Evolutionary conservation across 768 basidiomycete species (phyloP).

Genomic region (Suillus subaureus): DNA sequence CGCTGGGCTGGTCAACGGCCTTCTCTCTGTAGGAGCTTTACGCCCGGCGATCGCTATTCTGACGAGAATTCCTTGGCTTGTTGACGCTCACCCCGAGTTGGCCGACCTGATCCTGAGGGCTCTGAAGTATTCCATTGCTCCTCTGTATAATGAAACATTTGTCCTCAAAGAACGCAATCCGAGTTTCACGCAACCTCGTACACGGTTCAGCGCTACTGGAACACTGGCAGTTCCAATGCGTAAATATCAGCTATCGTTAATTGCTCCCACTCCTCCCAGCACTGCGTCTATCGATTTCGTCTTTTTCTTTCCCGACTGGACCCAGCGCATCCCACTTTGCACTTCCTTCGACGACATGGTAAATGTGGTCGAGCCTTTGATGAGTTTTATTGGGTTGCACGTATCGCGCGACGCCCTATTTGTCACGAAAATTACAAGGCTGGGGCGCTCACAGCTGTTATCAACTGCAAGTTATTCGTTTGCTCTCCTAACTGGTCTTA

Average conservation of each 20-base stretch:
- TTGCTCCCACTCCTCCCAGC: conserved; percentile 80
- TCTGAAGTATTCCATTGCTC: conserved; percentile 66
- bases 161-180: conserved; percentile 61
- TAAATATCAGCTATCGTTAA: conserved; percentile 70
- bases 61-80: conserved; percentile 82
- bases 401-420: conserved; percentile 77
- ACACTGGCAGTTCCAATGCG: conserved; percentile 52
- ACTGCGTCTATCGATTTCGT: conserved; percentile 77
- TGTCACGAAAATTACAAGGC: conserved; percentile 76
- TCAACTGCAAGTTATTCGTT: conserved; percentile 46
- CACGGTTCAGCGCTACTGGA: conserved; percentile 64
- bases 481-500: conserved; percentile 1
- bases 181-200: conserved; percentile 63
- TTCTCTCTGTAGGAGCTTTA: conserved; percentile 87
- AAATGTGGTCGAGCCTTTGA: conserved; percentile 75
- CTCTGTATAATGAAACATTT: conserved; percentile 57
- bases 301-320: conserved; percentile 92
- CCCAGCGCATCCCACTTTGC: conserved; percentile 67
- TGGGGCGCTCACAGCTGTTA: conserved; percentile 68
- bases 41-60: conserved; percentile 78
- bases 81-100: conserved; percentile 78
- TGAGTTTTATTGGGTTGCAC: conserved; percentile 80
- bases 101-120: conserved; percentile 86
- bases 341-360: conserved; percentile 66
- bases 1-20: conserved; percentile 69